Percentiles rank a stretch among this genome's conserved stretches.
Conservation (phyloP, 2,329 filamentous ascomycete genomes). For the Zalaria obscura region DNA sequence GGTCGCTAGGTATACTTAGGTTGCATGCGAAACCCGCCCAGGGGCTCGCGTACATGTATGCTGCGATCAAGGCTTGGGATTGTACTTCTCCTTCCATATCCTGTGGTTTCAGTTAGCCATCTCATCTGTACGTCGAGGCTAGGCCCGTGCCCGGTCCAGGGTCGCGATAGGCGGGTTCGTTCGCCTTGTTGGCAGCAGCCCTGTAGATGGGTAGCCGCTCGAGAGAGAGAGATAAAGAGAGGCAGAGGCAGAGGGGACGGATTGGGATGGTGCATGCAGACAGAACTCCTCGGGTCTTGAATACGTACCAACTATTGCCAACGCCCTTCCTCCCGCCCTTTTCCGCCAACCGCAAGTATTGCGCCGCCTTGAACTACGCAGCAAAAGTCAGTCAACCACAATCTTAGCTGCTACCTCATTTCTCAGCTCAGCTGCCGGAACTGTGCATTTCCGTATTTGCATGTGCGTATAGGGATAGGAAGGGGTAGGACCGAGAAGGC, state of each 20-base stretch:
- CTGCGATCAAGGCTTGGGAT: conserved; percentile 1
- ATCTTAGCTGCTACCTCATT: no score
- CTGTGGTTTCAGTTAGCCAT: conserved; percentile 30
- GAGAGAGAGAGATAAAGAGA: not conserved
- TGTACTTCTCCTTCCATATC: conserved; percentile 98
- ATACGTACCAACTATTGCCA: conserved; percentile 83
- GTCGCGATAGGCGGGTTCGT: not conserved
- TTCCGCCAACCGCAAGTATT: conserved; percentile 86
- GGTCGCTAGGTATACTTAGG: no score
- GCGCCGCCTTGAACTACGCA: conserved; percentile 60
- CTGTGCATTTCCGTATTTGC: not conserved
- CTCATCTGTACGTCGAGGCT: not conserved
- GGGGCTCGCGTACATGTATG: no score
- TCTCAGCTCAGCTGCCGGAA: no score
- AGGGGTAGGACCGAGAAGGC: no score
- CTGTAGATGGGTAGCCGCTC: no score
- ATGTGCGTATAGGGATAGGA: not conserved
- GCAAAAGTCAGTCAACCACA: conserved; percentile 5
- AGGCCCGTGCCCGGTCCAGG: not conserved
- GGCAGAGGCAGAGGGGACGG: not conserved
- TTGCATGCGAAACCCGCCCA: no score
- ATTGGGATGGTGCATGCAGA: no score
- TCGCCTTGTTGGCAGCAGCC: no score
- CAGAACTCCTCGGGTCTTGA: no score
- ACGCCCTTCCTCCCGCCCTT: conserved; percentile 77